Evolutionary conservation across 2,329 filamentous ascomycete species (phyloP).

Genomic region (Mycosphaerella arachidis): DNA sequence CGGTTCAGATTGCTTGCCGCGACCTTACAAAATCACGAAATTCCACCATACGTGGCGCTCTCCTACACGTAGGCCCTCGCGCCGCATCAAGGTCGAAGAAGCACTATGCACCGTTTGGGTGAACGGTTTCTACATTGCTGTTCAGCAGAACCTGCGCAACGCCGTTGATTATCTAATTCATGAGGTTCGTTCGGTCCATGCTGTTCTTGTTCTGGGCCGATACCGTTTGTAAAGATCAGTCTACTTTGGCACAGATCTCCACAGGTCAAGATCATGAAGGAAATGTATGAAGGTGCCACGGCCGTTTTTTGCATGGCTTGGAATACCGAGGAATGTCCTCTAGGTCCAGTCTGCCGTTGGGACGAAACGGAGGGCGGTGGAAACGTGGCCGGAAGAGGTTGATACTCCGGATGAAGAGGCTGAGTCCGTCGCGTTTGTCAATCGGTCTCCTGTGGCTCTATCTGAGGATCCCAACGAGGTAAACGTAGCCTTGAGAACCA

Average conservation of each 20-base stretch:
- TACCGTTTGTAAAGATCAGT: constrained; percentile 1
- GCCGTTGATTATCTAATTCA: neutral
- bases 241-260: neutral
- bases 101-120: neutral
- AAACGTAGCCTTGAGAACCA: too few species aligned
- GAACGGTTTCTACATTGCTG: neutral
- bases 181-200: neutral
- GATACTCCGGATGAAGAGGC: too few species aligned
- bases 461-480: too few species aligned
- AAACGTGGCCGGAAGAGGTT: too few species aligned
- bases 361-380: too few species aligned
- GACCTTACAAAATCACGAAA: neutral
- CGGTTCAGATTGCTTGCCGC: too few species aligned
- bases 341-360: too few species aligned
- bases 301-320: neutral
- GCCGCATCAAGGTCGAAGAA: neutral
- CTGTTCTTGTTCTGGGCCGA: neutral
- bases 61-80: neutral
- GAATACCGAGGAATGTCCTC: neutral
- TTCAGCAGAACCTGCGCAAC: neutral
- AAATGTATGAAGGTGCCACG: neutral
- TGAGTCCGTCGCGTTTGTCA: too few species aligned
- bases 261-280: neutral
- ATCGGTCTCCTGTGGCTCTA: too few species aligned
- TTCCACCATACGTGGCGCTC: neutral